Conservation (phyloP, 345 rosid genomes). For the Hypericum androsaemum region DNA sequence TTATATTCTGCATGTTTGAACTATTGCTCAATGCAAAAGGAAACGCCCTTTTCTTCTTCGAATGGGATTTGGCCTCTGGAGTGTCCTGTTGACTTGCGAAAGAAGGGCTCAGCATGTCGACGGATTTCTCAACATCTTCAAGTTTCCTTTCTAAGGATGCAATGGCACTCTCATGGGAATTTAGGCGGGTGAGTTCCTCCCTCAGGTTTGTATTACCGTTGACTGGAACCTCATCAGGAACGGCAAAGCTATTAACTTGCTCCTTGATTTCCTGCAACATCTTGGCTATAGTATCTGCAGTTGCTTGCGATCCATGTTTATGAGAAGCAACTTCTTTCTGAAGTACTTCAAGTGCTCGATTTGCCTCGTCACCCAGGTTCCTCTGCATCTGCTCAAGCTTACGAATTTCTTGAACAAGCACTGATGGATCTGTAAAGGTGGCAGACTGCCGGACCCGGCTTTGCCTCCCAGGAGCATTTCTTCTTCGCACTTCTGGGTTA, state of each 20-base stretch:
- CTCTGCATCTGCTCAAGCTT: slow-evolving; percentile 75
- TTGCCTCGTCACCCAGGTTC: slow-evolving; percentile 88
- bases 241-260: slow-evolving; percentile 37
- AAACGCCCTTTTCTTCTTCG: slow-evolving; percentile 62
- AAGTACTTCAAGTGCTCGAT: slow-evolving; percentile 78
- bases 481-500: slow-evolving; percentile 28
- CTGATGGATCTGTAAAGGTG: slow-evolving; percentile 63
- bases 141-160: slow-evolving; percentile 74
- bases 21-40: slow-evolving; percentile 65
- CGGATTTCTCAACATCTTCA: slow-evolving; percentile 76
- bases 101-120: slow-evolving; percentile 63
- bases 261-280: slow-evolving; percentile 76
- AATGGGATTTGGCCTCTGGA: slow-evolving; percentile 44
- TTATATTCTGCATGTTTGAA: slow-evolving; percentile 66
- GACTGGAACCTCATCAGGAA: slow-evolving; percentile 42
- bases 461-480: slow-evolving; percentile 35
- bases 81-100: slow-evolving; percentile 39
- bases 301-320: slow-evolving; percentile 65
- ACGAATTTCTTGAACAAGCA: slow-evolving; percentile 72
- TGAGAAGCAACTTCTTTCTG: slow-evolving; percentile 86
- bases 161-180: slow-evolving; percentile 59
- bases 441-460: slow-evolving; percentile 47
- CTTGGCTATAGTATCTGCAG: slow-evolving; percentile 67
- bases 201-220: slow-evolving; percentile 52
- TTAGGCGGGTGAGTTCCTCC: slow-evolving; percentile 73